phyloP scores from a whole-genome alignment of 352 stramenopile species.

The Phytophthora chlamydospora region DNA sequence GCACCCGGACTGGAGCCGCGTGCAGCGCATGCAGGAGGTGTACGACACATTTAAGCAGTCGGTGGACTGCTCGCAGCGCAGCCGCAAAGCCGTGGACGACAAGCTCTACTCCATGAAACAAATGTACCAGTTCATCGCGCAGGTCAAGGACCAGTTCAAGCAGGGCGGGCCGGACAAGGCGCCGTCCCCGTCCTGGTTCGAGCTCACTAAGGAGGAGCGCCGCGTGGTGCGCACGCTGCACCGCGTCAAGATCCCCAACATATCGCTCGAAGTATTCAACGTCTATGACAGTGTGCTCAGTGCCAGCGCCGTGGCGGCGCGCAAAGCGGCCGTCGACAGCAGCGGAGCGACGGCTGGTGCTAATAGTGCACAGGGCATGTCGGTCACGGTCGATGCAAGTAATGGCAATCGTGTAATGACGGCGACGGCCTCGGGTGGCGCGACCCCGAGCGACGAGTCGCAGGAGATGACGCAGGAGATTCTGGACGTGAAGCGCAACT shows the following conservation, averaged over 20 bases:
- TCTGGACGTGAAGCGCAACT: slow-evolving; percentile 59
- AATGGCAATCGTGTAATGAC: background rate
- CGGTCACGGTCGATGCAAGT: slow-evolving; percentile 2
- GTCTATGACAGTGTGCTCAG: slow-evolving; percentile 64
- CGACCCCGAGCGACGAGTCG: slow-evolving; percentile 14
- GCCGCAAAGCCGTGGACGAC: slow-evolving; percentile 67
- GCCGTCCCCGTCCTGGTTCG: slow-evolving; percentile 58
- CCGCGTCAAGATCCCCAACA: slow-evolving; percentile 63
- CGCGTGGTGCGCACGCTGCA: slow-evolving; percentile 57
- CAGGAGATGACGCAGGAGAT: slow-evolving; percentile 33
- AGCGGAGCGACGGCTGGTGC: background rate
- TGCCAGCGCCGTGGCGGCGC: slow-evolving; percentile 18
- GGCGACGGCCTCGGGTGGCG: background rate
- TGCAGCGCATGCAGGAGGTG: slow-evolving; percentile 53
- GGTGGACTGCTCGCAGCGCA: slow-evolving; percentile 51
- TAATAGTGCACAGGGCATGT: slow-evolving; percentile 2
- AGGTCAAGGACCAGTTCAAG: slow-evolving; percentile 58
- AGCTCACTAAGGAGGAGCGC: slow-evolving; percentile 59
- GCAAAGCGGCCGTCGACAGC: slow-evolving; percentile 11
- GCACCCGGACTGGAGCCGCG: slow-evolving; percentile 42
- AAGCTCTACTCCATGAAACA: slow-evolving; percentile 75
- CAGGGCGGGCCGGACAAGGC: slow-evolving; percentile 25
- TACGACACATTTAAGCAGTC: slow-evolving; percentile 58
- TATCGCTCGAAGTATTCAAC: slow-evolving; percentile 58
- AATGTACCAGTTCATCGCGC: slow-evolving; percentile 76